phyloP scores from a whole-genome alignment of 768 basidiomycete species.

The Kondoa malvinella region DNA sequence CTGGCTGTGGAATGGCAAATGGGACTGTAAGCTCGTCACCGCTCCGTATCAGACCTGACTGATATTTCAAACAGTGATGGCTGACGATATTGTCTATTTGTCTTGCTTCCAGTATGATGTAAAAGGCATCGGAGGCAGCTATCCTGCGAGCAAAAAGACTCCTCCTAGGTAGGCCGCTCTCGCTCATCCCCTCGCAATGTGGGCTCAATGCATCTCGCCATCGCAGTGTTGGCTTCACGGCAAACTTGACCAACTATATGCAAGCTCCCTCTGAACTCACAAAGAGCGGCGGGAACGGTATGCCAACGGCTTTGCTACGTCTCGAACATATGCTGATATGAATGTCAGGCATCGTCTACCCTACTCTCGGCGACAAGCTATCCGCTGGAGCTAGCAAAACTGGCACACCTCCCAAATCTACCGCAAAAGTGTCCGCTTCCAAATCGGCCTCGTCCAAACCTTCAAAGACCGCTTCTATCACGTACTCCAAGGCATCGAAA shows the following conservation, averaged over 20 bases:
- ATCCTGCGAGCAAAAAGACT: background rate
- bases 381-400: too few species aligned
- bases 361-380: background rate
- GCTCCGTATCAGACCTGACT: too few species aligned
- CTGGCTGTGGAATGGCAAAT: background rate
- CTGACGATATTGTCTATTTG: background rate
- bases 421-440: too few species aligned
- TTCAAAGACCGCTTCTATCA: too few species aligned
- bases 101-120: background rate
- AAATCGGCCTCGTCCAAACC: too few species aligned
- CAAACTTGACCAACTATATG: background rate
- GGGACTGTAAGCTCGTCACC: too few species aligned
- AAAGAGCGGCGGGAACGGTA: background rate
- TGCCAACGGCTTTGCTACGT: background rate
- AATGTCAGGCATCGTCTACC: background rate
- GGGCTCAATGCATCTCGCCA: too few species aligned
- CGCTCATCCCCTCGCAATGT: too few species aligned
- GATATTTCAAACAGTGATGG: background rate
- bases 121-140: background rate
- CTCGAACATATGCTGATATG: background rate
- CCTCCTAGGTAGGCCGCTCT: too few species aligned
- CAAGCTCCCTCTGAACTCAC: background rate
- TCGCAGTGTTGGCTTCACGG: background rate
- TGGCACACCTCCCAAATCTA: too few species aligned
- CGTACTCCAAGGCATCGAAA: too few species aligned